These are phyloP conservation scores for Pyracantha coccinea DNA, from an alignment of 331 rosid genomes.

Conservation along the genomic window DNA sequence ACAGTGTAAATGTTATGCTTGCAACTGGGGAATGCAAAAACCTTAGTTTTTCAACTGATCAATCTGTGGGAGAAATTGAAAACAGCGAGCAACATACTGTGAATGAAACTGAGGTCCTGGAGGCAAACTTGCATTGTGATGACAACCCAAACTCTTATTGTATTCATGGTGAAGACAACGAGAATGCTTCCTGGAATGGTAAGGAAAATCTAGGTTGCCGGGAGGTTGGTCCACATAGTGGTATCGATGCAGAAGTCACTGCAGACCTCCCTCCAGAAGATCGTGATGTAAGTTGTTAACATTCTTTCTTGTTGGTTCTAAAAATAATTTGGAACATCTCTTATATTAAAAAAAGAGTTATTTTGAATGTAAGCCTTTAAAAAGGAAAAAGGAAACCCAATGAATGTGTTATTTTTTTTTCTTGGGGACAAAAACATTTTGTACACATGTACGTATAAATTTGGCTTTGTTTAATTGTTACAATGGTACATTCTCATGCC, in stretches of 20 bases:
- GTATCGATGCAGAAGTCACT: constrained; percentile 31
- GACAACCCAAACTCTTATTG: constrained; percentile 30
- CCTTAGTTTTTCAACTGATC: constrained; percentile 24
- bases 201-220: constrained; percentile 32
- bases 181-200: constrained; percentile 21
- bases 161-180: constrained; percentile 27
- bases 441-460: too few species aligned
- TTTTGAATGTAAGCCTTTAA: not conserved
- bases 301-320: constrained; percentile 7
- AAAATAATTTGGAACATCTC: not conserved
- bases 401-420: not conserved
- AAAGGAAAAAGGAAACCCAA: not conserved
- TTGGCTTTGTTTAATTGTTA: not conserved
- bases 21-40: constrained; percentile 32
- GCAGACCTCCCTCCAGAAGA: constrained; percentile 31
- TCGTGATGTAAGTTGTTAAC: constrained; percentile 46
- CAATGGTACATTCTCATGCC: not conserved
- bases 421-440: too few species aligned
- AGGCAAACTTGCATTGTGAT: constrained; percentile 39
- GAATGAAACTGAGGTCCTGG: constrained; percentile 39
- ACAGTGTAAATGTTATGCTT: constrained; percentile 25
- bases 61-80: constrained; percentile 30
- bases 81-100: constrained; percentile 23
- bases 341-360: too few species aligned
- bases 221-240: constrained; percentile 37